Evolutionary conservation across 1,284 basidiomycete species (phyloP), one percentile per base, ranked within the genome.

Genomic region (Moesziomyces sp.): DNA sequence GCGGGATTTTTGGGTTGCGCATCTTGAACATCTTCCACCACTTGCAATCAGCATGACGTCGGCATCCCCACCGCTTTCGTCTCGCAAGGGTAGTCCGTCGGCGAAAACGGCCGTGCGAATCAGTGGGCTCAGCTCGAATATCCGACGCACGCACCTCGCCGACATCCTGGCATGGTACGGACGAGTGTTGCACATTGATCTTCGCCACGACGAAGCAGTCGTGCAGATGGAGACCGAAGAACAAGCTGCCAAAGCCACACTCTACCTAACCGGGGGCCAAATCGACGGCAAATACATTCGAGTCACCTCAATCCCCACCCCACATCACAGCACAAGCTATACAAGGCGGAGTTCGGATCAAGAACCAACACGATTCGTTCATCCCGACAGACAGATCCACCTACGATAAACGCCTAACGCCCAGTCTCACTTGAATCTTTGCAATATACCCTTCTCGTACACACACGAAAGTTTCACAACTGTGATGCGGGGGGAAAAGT

Each of bases 91-190:
- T 16, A 8, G 38, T n/a, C 7, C 16, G 38, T 23, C 58, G 10
- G 19, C 42, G 16, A 72, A 66, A 38, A 57, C 45, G 8, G 60
- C 70, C 3, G 61, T 77, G 0, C 63, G 49, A 18, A 52, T 79
- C 43, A 54, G 58, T 3, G 47, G 67, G 7, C 58, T 79, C 0
- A 60, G 68, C 0, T 23, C 51, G 24, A 66, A 70, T 23, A 70
- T 79, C 0, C 19, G 52, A 10, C 68, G 71, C 52, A 53, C 60
- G 19, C 78, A 79, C 30, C 61, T 79, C 0, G 42, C 30, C 4
- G 60, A 76, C 14, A 78, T 79, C 26, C 78, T 79, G 30, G 53
- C 50, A 7, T 68, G 60, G 55, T 79, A 79, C 40, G 78, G 78
- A 3, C 19, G n/a, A 0, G 56, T 76, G 7, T 9, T 51, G 14